Conservation (phyloP, 2,329 filamentous ascomycete genomes). For the Aspergillus thermomutatus region DNA sequence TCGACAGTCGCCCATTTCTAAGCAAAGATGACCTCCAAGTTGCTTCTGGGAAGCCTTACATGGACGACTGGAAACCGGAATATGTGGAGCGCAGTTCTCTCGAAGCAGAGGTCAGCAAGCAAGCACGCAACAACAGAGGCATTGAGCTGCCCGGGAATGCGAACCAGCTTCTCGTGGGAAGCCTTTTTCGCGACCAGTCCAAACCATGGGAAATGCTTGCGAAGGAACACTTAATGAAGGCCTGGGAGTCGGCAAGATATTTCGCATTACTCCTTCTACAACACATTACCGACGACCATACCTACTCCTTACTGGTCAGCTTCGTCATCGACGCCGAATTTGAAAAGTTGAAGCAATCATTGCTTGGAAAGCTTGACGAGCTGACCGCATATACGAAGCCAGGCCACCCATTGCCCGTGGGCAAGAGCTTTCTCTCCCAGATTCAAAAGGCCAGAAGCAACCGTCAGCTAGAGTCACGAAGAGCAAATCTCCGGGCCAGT, state of each 20-base stretch:
- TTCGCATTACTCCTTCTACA: slow-evolving; percentile 24
- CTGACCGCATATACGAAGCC: slow-evolving; percentile 18
- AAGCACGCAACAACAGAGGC: slow-evolving; percentile 26
- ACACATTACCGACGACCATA: slow-evolving; percentile 22
- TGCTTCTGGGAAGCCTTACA: slow-evolving; percentile 9
- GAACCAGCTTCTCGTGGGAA: slow-evolving; percentile 31
- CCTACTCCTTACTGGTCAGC: slow-evolving; percentile 14
- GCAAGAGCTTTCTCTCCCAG: slow-evolving; percentile 9
- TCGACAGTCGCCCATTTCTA: neutral
- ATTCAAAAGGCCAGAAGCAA: slow-evolving; percentile 7
- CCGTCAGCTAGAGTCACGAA: slow-evolving; percentile 7
- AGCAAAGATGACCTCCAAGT: neutral
- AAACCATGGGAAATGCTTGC: slow-evolving; percentile 33
- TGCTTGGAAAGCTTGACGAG: slow-evolving; percentile 23
- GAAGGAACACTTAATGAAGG: slow-evolving; percentile 18
- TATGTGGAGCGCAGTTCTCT: slow-evolving; percentile 2
- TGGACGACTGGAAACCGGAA: slow-evolving; percentile 9
- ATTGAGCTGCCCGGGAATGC: slow-evolving; percentile 34
- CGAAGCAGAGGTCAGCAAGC: slow-evolving; percentile 20
- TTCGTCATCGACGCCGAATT: slow-evolving; percentile 21
- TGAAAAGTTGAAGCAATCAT: slow-evolving; percentile 12
- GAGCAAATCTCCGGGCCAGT: neutral
- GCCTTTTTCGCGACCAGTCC: slow-evolving; percentile 33
- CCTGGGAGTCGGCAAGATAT: slow-evolving; percentile 18
- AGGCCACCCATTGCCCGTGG: slow-evolving; percentile 23